These are phyloP conservation scores for Lachancea dasiensis DNA, from an alignment of 805 yeast species.

Conservation along the genomic window DNA sequence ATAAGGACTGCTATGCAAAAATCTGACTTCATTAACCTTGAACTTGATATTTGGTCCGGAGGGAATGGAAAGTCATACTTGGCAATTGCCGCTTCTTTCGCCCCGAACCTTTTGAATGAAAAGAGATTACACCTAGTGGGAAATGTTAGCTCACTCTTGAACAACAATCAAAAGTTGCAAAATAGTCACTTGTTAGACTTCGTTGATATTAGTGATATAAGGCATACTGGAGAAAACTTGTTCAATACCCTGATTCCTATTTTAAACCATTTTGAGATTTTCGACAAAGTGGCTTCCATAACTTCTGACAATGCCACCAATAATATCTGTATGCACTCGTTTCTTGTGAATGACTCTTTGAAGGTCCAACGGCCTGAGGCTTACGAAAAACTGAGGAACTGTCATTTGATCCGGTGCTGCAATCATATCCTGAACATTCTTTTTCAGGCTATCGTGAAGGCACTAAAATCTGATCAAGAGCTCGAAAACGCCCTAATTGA, in stretches of 20 bases:
- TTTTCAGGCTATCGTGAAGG: background rate
- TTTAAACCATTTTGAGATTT: slow-evolving; percentile 1
- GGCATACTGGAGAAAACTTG: slow-evolving; percentile 2
- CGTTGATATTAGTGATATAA: slow-evolving; percentile 1
- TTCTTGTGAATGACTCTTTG: slow-evolving; percentile 1
- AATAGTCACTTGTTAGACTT: slow-evolving; percentile 11
- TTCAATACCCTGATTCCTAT: background rate
- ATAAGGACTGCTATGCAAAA: background rate
- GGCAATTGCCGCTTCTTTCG: background rate
- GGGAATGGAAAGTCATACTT: slow-evolving; percentile 2
- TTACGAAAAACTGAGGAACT: background rate
- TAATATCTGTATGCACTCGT: background rate
- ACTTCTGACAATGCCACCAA: slow-evolving; percentile 6
- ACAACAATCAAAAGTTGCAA: background rate
- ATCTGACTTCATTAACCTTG: background rate
- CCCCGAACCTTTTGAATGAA: background rate
- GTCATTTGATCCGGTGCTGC: background rate
- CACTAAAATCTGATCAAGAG: background rate
- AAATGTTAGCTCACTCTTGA: background rate
- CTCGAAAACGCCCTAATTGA: background rate
- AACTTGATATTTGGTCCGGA: slow-evolving; percentile 4
- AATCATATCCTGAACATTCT: slow-evolving; percentile 3
- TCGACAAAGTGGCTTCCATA: slow-evolving; percentile 2
- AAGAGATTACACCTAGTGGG: background rate
- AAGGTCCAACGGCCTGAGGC: background rate